Evolutionary conservation across 202 grass and related monocot species (phyloP), one percentile per base, ranked within the genome.

Genomic region (Bolboschoenoplectus hybrid): DNA sequence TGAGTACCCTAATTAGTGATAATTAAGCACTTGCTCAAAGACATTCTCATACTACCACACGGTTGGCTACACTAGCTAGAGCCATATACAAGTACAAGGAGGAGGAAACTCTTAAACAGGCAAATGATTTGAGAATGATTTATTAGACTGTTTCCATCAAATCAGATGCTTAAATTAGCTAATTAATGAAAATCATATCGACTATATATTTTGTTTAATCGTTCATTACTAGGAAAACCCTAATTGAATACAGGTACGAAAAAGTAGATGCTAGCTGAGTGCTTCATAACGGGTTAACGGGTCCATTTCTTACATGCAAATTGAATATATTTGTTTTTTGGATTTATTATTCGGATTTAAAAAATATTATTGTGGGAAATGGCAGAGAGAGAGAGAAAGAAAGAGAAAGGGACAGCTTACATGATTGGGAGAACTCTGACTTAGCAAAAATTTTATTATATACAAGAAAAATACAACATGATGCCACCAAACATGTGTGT

Each of bases 391-490:
- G 49, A 57, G 47, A 2, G 35, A 67, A 1, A 2, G 67, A 14
- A 10, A 56, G 26, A 35, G 74, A 77, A 77, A 77, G 32, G 3
- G 35, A 78, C 74, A 78, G 47, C 13, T 43, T 64, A 49, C 38
- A 51, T 83, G 63, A 69, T 83, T 83, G 69, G 62, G 35, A 67
- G 63, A 69, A 50, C 44, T 52, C 20, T 70, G 32, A 69, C 81
- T 82, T 69, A 38, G 3, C 52, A 85, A 61, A 74, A 47, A 7
- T 12, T 34, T 43, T 12, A 38, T 36, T 47, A 74, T 17, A 8
- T 10, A 58, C 44, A 53, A 85, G 44, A 73, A 69, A 85, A 52
- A 73, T 13, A 72, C 51, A 70, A 53, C 40, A 67, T 13, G 52
- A 63, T 69, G 50, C 81, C 17, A 84, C 26, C 81, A 19, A 67